Percentiles rank a stretch among this genome's conserved stretches.
phyloP scores from a whole-genome alignment of 176 grass and related monocot species.

The Oryza nivara region DNA sequence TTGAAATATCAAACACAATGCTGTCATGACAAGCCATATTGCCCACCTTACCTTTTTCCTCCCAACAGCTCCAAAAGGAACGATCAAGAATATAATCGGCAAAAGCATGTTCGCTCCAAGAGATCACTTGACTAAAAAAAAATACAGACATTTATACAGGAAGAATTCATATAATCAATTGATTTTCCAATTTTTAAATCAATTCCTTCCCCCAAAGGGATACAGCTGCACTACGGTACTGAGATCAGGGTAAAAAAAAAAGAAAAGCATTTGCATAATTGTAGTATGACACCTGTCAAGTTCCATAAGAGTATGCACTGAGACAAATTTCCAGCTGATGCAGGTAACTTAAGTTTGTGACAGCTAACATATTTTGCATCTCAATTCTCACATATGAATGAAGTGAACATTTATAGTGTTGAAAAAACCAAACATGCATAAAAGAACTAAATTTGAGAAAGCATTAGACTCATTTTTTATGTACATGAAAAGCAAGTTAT shows the following conservation, averaged over 20 bases:
- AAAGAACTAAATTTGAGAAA: neutral
- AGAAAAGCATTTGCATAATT: neutral
- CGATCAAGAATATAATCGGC: neutral
- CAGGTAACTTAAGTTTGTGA: neutral
- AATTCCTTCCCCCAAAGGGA: neutral
- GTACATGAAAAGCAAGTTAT: neutral
- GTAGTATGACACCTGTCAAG: neutral
- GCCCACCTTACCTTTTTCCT: conserved; percentile 2
- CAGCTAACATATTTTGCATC: neutral
- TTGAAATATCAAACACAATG: conserved; percentile 1
- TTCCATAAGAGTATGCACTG: neutral
- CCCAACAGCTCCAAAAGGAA: neutral
- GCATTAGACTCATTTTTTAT: neutral
- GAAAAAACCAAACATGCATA: neutral
- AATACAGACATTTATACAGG: neutral
- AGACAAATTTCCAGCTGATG: neutral
- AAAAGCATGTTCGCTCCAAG: neutral
- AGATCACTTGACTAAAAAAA: neutral
- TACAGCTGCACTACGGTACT: neutral
- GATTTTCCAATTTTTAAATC: neutral
- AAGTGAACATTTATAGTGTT: neutral
- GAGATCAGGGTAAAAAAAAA: no score
- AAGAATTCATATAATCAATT: neutral
- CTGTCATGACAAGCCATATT: conserved; percentile 25
- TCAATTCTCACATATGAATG: neutral